These are phyloP conservation scores for Suillus placidus DNA, from an alignment of 768 basidiomycete genomes.

Conservation along the genomic window DNA sequence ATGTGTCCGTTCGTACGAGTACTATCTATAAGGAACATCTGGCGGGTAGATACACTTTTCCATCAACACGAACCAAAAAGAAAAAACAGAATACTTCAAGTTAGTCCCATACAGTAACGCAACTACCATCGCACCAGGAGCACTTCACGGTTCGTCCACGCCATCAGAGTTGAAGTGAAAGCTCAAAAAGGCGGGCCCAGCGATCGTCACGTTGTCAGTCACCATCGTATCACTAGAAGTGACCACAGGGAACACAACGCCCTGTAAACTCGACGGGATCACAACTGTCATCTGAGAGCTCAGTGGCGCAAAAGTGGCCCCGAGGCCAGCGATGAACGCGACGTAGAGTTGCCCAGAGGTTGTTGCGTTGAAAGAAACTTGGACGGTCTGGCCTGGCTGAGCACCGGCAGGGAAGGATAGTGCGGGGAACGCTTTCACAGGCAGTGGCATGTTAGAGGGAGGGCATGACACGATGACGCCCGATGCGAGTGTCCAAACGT, in stretches of 20 bases:
- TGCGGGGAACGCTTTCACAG: slow-evolving; percentile 51
- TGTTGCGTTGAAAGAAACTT: slow-evolving; percentile 28
- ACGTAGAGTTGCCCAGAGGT: slow-evolving; percentile 30
- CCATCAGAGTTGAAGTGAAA: slow-evolving; percentile 29
- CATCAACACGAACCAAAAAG: neutral
- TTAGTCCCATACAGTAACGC: neutral
- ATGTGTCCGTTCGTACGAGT: neutral
- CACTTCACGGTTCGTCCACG: neutral
- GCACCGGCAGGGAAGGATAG: slow-evolving; percentile 39
- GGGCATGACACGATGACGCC: slow-evolving; percentile 54
- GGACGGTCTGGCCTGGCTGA: slow-evolving; percentile 33
- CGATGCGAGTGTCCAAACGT: slow-evolving; percentile 50
- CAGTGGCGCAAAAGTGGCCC: slow-evolving; percentile 35
- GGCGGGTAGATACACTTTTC: neutral
- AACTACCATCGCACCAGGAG: neutral
- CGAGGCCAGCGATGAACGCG: slow-evolving; percentile 40
- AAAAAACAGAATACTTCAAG: neutral
- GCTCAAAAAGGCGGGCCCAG: slow-evolving; percentile 40
- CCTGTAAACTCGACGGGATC: slow-evolving; percentile 29
- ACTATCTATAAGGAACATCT: neutral
- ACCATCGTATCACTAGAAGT: slow-evolving; percentile 33
- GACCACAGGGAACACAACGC: slow-evolving; percentile 42
- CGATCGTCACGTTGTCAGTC: slow-evolving; percentile 43
- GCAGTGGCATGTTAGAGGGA: slow-evolving; percentile 46
- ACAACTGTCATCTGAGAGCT: slow-evolving; percentile 18